phyloP scores from a whole-genome alignment of 2,329 filamentous ascomycete species.

The Neonectria coccinea region DNA sequence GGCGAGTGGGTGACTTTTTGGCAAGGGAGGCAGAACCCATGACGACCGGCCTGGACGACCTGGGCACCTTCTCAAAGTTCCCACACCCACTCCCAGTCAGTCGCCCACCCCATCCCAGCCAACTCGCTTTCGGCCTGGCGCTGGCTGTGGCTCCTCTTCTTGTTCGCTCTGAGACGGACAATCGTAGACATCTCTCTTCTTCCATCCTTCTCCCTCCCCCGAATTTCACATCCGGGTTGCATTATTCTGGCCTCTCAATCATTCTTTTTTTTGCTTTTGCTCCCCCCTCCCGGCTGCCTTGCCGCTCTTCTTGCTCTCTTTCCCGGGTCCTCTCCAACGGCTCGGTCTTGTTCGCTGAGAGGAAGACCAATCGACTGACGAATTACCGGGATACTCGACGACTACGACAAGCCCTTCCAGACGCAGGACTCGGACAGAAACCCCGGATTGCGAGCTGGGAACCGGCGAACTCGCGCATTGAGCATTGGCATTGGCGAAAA shows the following conservation, averaged over 20 bases:
- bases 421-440: constrained; percentile 1
- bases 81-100: constrained; percentile 11
- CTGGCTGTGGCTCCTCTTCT: constrained; percentile 21
- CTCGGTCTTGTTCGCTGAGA: constrained; percentile 8
- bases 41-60: neutral
- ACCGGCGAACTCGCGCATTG: constrained; percentile 5
- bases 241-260: constrained; percentile 23
- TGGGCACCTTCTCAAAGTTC: neutral
- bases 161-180: constrained; percentile 13
- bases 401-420: constrained; percentile 1
- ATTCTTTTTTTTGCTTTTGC: constrained; percentile 36
- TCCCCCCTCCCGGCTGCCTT: constrained; percentile 17
- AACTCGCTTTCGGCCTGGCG: constrained; percentile 18
- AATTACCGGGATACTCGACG: neutral
- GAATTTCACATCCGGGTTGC: constrained; percentile 6
- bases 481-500: constrained; percentile 9
- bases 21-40: neutral
- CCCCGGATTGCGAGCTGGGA: neutral
- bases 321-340: neutral
- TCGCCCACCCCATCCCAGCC: neutral
- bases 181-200: constrained; percentile 19
- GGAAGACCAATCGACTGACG: constrained; percentile 2
- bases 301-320: constrained; percentile 12
- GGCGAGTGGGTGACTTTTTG: neutral
- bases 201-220: constrained; percentile 17